Conservation (phyloP, 345 rosid species). For the Pistacia vera region DNA sequence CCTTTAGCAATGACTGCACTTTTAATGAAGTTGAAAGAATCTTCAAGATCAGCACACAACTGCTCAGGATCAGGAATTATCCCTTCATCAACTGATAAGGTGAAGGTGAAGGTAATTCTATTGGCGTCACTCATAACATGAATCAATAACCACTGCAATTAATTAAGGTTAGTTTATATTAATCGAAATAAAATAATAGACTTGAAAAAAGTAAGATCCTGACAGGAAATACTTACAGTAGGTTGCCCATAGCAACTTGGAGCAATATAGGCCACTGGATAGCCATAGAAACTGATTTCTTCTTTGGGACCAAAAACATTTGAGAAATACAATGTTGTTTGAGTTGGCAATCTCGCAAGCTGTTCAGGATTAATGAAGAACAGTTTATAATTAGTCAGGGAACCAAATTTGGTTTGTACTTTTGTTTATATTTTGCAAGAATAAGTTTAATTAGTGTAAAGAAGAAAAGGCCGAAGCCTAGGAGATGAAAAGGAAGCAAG, state of each 20-base stretch:
- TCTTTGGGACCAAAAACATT: conserved; percentile 40
- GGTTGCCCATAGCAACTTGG: conserved; percentile 36
- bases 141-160: conserved; percentile 27
- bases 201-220: too few species aligned
- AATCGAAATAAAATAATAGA: not conserved
- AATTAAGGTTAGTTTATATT: not conserved
- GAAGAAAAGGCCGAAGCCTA: too few species aligned
- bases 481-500: too few species aligned
- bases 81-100: conserved; percentile 24
- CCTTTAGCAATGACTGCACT: conserved; percentile 16
- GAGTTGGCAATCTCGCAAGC: conserved; percentile 17
- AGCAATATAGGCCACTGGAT: conserved; percentile 32
- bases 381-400: too few species aligned
- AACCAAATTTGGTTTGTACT: too few species aligned
- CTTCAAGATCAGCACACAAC: conserved; percentile 29
- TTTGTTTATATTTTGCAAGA: too few species aligned
- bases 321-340: conserved; percentile 34
- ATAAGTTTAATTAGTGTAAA: too few species aligned
- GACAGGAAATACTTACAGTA: conserved; percentile 20
- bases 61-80: conserved; percentile 31
- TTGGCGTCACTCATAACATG: conserved; percentile 25
- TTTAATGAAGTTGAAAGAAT: conserved; percentile 22
- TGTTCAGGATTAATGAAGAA: not conserved
- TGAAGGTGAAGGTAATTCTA: conserved; percentile 19
- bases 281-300: conserved; percentile 40